These are phyloP conservation scores for Kitagawia praeruptora DNA, from an alignment of 129 eudicot species.

Conservation along the genomic window DNA sequence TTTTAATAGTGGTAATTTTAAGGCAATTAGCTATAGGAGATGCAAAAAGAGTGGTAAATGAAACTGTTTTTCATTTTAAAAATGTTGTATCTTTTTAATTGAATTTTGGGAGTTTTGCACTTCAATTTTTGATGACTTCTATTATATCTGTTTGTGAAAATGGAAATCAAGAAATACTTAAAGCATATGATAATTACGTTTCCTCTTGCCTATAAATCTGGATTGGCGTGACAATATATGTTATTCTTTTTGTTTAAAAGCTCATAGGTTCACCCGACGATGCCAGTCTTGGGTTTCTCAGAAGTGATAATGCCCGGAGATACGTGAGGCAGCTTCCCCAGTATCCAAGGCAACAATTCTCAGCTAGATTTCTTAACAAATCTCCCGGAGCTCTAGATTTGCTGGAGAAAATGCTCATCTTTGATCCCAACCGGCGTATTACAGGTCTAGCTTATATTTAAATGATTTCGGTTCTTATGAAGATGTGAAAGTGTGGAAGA, in stretches of 20 bases:
- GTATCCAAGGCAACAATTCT: constrained; percentile 42
- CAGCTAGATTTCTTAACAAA: constrained; percentile 38
- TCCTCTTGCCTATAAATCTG: not conserved
- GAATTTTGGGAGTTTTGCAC: not conserved
- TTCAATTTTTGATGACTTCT: not conserved
- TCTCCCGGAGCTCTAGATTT: constrained; percentile 52
- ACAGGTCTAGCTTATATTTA: constrained; percentile 30
- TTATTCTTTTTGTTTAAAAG: constrained; percentile 18
- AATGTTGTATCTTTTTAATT: not conserved
- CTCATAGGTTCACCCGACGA: constrained; percentile 70
- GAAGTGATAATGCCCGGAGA: constrained; percentile 56
- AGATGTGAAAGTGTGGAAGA: not conserved
- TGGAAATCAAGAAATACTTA: not conserved
- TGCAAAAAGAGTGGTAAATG: not conserved
- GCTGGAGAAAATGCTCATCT: constrained; percentile 59
- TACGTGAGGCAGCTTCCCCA: constrained; percentile 61
- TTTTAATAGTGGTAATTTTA: not conserved
- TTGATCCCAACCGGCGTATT: constrained; percentile 52
- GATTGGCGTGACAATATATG: not conserved
- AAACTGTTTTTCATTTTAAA: not conserved
- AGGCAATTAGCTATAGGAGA: not conserved
- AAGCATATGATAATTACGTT: not conserved
- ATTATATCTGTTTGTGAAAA: not conserved
- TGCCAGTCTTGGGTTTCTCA: constrained; percentile 56
- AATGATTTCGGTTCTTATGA: not conserved